A percentile compares a stretch with the other conserved stretches of the same genome.
These are phyloP conservation scores for Melampsora larici-populina DNA, from an alignment of 1,284 basidiomycete species.

Conservation along the genomic window DNA sequence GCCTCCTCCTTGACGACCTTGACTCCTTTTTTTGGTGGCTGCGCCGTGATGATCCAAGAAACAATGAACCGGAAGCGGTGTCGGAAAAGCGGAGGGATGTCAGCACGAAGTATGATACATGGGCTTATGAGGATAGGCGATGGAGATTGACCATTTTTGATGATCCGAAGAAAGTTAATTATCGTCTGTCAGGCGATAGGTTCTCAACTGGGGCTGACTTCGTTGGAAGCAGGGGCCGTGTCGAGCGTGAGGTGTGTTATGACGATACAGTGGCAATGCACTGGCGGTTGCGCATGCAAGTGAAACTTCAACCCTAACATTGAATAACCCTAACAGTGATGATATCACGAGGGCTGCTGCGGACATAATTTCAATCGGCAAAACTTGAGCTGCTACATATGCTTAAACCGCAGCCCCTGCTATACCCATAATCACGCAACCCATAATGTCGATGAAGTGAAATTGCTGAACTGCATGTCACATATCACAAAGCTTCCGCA, in stretches of 20 bases:
- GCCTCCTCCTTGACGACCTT: conserved; percentile 67
- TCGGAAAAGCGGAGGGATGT: neutral
- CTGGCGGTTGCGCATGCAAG: too few relatives aligned
- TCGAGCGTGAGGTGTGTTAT: conserved; percentile 1
- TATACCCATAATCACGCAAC: too few relatives aligned
- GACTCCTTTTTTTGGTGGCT: conserved; percentile 42
- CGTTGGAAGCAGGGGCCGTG: conserved; percentile 44
- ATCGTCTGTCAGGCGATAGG: neutral
- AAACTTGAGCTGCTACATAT: too few relatives aligned
- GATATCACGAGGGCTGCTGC: too few relatives aligned
- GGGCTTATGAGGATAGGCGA: neutral
- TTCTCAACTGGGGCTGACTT: conserved; percentile 44
- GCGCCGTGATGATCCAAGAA: neutral
- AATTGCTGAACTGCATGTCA: too few relatives aligned
- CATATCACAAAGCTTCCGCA: too few relatives aligned
- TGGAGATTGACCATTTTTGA: neutral
- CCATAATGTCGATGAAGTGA: too few relatives aligned
- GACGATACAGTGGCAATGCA: too few relatives aligned
- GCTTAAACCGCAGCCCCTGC: too few relatives aligned
- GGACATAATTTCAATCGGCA: too few relatives aligned
- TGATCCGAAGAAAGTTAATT: neutral
- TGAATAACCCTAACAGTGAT: too few relatives aligned
- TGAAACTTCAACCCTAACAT: too few relatives aligned
- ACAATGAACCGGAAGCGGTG: neutral
- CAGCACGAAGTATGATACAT: neutral